A percentile compares a stretch with the other conserved stretches of the same genome.
These are phyloP conservation scores for Beauveria rudraprayagi DNA, from an alignment of 2,329 filamentous ascomycete genomes.

Conservation along the genomic window DNA sequence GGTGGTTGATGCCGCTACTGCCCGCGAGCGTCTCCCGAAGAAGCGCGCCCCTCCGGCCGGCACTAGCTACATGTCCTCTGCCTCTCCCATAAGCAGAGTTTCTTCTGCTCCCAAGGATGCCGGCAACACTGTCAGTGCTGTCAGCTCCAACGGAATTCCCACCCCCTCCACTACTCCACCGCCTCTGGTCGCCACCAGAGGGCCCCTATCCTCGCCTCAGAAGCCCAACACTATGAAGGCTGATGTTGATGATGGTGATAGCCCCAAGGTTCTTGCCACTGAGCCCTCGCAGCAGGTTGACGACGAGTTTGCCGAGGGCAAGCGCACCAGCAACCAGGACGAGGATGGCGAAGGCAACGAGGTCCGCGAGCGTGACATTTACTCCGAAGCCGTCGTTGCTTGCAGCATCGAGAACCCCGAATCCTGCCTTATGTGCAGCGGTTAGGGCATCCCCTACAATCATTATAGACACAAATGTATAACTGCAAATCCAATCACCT, in stretches of 20 bases:
- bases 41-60: conserved; percentile 58
- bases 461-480: conserved; percentile 16
- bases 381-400: conserved; percentile 81
- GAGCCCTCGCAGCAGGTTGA: conserved; percentile 58
- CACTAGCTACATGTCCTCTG: conserved; percentile 46
- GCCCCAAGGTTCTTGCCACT: conserved; percentile 67
- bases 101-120: conserved; percentile 42
- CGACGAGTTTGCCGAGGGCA: conserved; percentile 53
- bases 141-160: conserved; percentile 52
- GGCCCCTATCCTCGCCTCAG: conserved; percentile 47
- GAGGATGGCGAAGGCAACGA: conserved; percentile 63
- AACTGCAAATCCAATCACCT: conserved; percentile 18
- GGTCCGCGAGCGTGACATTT: conserved; percentile 83
- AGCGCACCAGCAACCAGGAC: conserved; percentile 66
- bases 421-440: conserved; percentile 93
- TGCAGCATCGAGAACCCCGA: conserved; percentile 99
- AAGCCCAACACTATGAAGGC: conserved; percentile 66
- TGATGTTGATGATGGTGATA: conserved; percentile 68
- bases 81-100: conserved; percentile 58
- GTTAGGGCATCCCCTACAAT: conserved; percentile 42
- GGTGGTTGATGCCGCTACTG: conserved; percentile 72
- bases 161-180: conserved; percentile 62
- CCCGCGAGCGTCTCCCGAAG: conserved; percentile 55
- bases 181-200: conserved; percentile 31
- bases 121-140: conserved; percentile 27